These are phyloP conservation scores for Cytospora schulzeri DNA, from an alignment of 2,329 filamentous ascomycete genomes.

Conservation along the genomic window DNA sequence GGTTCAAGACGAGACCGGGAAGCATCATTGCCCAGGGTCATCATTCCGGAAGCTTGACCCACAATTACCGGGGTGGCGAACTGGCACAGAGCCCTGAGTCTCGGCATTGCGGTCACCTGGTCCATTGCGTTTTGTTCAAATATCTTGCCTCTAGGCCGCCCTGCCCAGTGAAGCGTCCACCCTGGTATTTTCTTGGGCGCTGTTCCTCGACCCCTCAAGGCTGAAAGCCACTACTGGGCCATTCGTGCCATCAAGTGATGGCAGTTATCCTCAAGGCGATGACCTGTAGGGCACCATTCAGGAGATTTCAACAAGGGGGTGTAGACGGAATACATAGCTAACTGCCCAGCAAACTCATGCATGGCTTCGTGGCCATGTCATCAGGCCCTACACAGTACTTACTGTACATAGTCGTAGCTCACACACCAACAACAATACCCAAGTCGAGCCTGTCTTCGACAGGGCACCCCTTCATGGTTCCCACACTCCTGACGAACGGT, in stretches of 20 bases:
- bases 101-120: conserved; percentile 9
- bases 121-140: conserved; percentile 9
- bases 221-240: conserved; percentile 12
- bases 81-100: conserved; percentile 10
- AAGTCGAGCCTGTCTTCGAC: conserved; percentile 27
- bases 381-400: conserved; percentile 34
- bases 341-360: conserved; percentile 41
- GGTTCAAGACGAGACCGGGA: neutral
- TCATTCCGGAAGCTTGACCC: conserved; percentile 15
- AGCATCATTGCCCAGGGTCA: conserved; percentile 1
- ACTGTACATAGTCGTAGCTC: conserved; percentile 37
- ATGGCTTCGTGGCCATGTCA: conserved; percentile 49
- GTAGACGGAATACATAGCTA: conserved; percentile 14
- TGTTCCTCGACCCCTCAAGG: conserved; percentile 2
- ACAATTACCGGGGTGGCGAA: conserved; percentile 18
- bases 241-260: conserved; percentile 9
- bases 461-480: conserved; percentile 19
- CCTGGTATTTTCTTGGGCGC: conserved; percentile 1
- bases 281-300: conserved; percentile 14
- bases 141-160: conserved; percentile 4
- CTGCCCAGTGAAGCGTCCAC: conserved; percentile 4
- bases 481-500: conserved; percentile 18
- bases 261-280: conserved; percentile 9
- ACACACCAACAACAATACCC: conserved; percentile 36
- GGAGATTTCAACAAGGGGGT: conserved; percentile 19